A percentile compares a stretch with the other conserved stretches of the same genome.
phyloP scores from a whole-genome alignment of 306 rosid species.

The Prunus mira region DNA sequence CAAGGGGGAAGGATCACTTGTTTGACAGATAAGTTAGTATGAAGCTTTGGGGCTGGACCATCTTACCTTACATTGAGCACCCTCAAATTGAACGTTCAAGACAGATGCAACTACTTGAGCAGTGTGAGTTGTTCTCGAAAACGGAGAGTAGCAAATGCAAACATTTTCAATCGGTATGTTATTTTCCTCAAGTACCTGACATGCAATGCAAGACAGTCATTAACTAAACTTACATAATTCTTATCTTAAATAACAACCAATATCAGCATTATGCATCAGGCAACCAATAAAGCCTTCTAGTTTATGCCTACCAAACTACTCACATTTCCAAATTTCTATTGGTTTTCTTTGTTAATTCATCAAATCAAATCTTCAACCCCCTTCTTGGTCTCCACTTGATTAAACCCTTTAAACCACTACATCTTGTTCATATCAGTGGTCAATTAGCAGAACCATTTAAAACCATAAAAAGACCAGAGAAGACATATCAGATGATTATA shows the following conservation, averaged over 20 bases:
- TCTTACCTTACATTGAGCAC: conserved; percentile 69
- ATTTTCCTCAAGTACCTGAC: conserved; percentile 58
- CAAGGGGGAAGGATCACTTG: background rate
- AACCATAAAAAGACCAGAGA: background rate
- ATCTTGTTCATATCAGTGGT: too few species aligned
- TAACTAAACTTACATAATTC: background rate
- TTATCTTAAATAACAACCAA: background rate
- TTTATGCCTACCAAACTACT: background rate
- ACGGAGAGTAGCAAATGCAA: conserved; percentile 78
- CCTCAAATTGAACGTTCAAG: conserved; percentile 58
- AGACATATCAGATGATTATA: too few species aligned
- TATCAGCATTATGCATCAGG: background rate
- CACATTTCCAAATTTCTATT: background rate
- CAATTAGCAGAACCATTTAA: background rate
- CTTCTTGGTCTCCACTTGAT: background rate
- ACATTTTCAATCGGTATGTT: conserved; percentile 47
- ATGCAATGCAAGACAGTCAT: background rate
- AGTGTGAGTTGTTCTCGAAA: conserved; percentile 78
- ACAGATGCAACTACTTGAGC: conserved; percentile 57
- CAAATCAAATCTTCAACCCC: background rate
- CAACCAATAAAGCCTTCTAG: too few species aligned
- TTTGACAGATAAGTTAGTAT: background rate
- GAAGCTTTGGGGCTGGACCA: background rate
- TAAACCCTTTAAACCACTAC: too few species aligned
- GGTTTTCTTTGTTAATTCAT: background rate